Conservation (phyloP, 495 filamentous ascomycete genomes). For the Penicillium atrosanguineum region DNA sequence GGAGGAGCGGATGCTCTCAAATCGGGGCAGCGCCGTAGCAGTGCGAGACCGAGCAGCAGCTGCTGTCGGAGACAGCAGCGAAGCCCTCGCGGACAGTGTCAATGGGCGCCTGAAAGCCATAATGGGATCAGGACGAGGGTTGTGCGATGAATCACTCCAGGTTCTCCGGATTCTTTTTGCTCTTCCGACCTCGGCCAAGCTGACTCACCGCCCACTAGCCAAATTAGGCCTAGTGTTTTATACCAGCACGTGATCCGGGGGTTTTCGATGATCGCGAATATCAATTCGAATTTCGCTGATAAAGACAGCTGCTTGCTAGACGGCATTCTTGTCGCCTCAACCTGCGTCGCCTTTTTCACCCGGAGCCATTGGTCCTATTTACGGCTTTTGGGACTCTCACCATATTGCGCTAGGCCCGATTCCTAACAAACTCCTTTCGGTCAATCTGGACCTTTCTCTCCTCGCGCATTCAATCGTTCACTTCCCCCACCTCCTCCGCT, state of each 20-base stretch:
- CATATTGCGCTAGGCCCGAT: slow-evolving; percentile 9
- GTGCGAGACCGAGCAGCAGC: slow-evolving; percentile 35
- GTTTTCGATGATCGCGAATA: not conserved
- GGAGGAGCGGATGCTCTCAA: slow-evolving; percentile 35
- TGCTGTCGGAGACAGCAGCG: slow-evolving; percentile 32
- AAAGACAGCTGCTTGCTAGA: not conserved
- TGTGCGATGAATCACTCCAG: slow-evolving; percentile 30
- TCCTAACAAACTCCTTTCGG: slow-evolving; percentile 23
- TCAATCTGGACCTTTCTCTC: slow-evolving; percentile 14
- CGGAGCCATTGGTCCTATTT: not conserved
- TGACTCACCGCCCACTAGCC: slow-evolving; percentile 30
- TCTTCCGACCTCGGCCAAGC: slow-evolving; percentile 41
- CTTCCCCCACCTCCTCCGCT: not conserved
- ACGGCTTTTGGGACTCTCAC: not conserved
- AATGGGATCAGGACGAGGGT: slow-evolving; percentile 16
- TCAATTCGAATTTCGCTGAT: not conserved
- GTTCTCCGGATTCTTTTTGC: slow-evolving; percentile 34
- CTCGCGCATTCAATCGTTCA: not conserved
- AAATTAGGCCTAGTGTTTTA: not conserved
- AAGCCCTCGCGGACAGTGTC: slow-evolving; percentile 41
- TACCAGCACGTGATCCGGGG: not conserved
- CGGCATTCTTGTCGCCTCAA: not conserved
- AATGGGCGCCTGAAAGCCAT: slow-evolving; percentile 53
- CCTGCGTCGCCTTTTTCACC: not conserved
- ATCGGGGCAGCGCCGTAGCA: slow-evolving; percentile 34